Conservation (phyloP, 129 eudicot species). For the Cynara cardunculus region DNA sequence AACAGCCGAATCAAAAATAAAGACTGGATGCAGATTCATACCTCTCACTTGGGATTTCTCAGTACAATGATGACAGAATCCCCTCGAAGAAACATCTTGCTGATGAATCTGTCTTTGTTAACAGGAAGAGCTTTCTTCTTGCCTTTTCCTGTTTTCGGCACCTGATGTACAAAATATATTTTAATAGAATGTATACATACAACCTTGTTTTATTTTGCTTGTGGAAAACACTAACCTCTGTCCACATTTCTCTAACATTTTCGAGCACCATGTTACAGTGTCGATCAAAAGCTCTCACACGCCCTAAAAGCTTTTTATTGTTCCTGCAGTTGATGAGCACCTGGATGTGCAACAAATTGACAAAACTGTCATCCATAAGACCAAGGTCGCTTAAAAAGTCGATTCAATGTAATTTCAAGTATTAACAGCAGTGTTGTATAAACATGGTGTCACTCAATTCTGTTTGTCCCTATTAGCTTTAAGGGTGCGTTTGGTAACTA, state of each 20-base stretch:
- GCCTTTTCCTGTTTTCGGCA: constrained; percentile 92
- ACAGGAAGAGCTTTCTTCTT: constrained; percentile 91
- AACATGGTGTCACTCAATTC: neutral
- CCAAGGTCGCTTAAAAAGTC: neutral
- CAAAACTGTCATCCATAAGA: constrained; percentile 3
- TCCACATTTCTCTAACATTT: constrained; percentile 95
- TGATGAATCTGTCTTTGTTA: constrained; percentile 85
- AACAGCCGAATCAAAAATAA: neutral
- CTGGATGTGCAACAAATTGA: constrained; percentile 23
- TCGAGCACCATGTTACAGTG: constrained; percentile 97
- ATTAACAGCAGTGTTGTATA: neutral
- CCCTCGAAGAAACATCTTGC: constrained; percentile 94
- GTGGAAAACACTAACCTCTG: constrained; percentile 57
- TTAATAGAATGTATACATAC: neutral
- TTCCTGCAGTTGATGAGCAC: constrained; percentile 86
- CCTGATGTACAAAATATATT: constrained; percentile 33
- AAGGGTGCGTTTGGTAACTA: too few relatives aligned
- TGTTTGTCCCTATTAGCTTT: neutral
- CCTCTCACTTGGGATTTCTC: constrained; percentile 54
- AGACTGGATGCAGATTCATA: neutral
- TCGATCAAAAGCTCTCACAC: constrained; percentile 93
- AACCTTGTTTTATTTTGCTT: neutral
- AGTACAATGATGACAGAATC: constrained; percentile 92
- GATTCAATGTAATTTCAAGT: neutral
- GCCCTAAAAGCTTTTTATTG: constrained; percentile 81